Evolutionary conservation across 2,329 filamentous ascomycete genomes (phyloP).

Genomic region (Rutstroemia sp.): DNA sequence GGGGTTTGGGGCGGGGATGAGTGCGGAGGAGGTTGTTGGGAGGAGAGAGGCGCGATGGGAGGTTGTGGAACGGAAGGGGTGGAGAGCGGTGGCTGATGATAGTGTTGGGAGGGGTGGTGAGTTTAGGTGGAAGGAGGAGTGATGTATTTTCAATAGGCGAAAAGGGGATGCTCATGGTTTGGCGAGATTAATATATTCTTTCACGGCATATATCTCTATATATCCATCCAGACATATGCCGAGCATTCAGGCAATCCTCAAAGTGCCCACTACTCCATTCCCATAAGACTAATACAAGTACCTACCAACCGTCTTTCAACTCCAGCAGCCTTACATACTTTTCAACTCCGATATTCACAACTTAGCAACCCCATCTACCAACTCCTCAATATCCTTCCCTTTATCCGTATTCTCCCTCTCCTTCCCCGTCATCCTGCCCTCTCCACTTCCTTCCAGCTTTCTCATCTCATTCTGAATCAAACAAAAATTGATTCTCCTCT

Average conservation of each 20-base stretch:
- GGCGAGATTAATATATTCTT: too few relatives aligned
- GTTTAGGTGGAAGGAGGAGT: neutral
- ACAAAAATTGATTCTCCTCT: neutral
- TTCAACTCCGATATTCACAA: neutral
- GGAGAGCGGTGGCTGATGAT: slow-evolving; percentile 20
- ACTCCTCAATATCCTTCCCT: neutral
- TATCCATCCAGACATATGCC: too few relatives aligned
- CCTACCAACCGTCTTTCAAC: neutral
- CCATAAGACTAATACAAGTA: neutral
- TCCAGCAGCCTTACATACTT: neutral
- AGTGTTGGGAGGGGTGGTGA: slow-evolving; percentile 13
- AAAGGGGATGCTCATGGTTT: too few relatives aligned
- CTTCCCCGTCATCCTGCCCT: neutral
- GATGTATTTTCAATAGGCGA: neutral
- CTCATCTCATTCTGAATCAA: neutral
- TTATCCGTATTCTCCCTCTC: neutral
- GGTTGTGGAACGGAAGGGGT: slow-evolving; percentile 18
- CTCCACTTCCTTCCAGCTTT: neutral
- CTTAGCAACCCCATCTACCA: neutral
- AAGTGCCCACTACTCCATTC: too few relatives aligned
- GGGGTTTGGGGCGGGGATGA: slow-evolving; percentile 20
- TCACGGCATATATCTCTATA: too few relatives aligned
- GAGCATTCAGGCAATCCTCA: too few relatives aligned
- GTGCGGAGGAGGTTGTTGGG: slow-evolving; percentile 26
- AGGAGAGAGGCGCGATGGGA: slow-evolving; percentile 17